Conservation (phyloP, 768 basidiomycete genomes). For the Porpolomopsis calyptriformis region DNA sequence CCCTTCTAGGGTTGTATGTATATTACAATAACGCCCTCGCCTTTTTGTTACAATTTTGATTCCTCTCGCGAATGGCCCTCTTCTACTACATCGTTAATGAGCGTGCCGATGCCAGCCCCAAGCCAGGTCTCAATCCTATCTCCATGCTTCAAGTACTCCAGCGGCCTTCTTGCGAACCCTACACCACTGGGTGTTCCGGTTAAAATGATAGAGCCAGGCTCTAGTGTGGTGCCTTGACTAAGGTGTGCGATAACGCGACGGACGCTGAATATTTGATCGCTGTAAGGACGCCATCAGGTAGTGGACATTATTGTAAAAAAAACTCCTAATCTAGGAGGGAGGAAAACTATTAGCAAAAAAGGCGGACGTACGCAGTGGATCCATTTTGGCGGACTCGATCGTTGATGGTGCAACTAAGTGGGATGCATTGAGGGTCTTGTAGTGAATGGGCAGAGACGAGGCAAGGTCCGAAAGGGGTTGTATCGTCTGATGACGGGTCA, state of each 20-base stretch:
- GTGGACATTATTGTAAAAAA: not conserved
- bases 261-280: constrained; percentile 74
- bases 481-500: constrained; percentile 35
- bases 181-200: constrained; percentile 79
- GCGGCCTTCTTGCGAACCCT: constrained; percentile 65
- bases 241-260: constrained; percentile 70
- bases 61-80: constrained; percentile 29
- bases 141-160: constrained; percentile 60
- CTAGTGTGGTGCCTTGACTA: constrained; percentile 75
- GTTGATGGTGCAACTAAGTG: constrained; percentile 57
- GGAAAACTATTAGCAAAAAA: not conserved
- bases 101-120: constrained; percentile 64
- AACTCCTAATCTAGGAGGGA: too few relatives aligned
- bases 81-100: constrained; percentile 70
- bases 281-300: constrained; percentile 18
- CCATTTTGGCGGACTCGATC: constrained; percentile 63
- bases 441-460: constrained; percentile 58
- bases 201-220: constrained; percentile 71
- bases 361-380: constrained; percentile 51
- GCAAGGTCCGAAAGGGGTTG: constrained; percentile 72
- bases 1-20: not conserved
- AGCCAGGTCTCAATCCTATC: constrained; percentile 63
- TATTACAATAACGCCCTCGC: not conserved
- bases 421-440: constrained; percentile 53
- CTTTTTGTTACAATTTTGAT: constrained; percentile 33